Evolutionary conservation across 140 eudicot species (phyloP).

Genomic region (Erigeron philadelphicus): DNA sequence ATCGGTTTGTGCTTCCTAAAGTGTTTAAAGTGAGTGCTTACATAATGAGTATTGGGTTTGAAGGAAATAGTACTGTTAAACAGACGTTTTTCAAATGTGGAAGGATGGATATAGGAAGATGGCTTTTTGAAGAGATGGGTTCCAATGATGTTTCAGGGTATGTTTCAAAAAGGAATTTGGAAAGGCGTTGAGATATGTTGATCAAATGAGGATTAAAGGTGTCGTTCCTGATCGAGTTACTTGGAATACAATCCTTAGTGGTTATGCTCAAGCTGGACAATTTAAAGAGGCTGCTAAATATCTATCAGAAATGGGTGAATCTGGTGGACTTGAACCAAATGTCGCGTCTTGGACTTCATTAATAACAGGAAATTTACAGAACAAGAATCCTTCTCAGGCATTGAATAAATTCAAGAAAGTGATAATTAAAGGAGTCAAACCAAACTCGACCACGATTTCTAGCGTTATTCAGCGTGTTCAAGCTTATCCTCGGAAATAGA

Average conservation of each 20-base stretch:
- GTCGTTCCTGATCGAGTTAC: constrained; percentile 43
- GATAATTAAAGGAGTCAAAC: constrained; percentile 35
- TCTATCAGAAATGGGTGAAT: constrained; percentile 29
- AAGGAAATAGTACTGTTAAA: constrained; percentile 42
- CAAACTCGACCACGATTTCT: constrained; percentile 42
- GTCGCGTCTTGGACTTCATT: constrained; percentile 50
- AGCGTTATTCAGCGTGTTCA: constrained; percentile 37
- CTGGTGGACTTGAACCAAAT: constrained; percentile 35
- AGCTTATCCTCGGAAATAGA: constrained; percentile 37
- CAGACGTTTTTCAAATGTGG: constrained; percentile 39
- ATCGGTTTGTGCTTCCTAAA: constrained; percentile 44
- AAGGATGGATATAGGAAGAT: constrained; percentile 38
- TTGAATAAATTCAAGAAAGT: constrained; percentile 33
- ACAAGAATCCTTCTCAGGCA: constrained; percentile 28
- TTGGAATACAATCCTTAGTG: constrained; percentile 40
- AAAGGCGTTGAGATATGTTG: constrained; percentile 37
- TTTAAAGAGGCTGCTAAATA: constrained; percentile 38
- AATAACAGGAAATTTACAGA: constrained; percentile 39
- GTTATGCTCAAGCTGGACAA: constrained; percentile 41
- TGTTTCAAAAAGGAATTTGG: constrained; percentile 33
- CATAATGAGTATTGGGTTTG: constrained; percentile 43
- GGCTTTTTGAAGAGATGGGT: constrained; percentile 32
- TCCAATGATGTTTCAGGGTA: constrained; percentile 38
- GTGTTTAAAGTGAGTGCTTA: constrained; percentile 47
- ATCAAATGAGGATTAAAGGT: constrained; percentile 35